These are phyloP conservation scores for Batrachochytrium dendrobatidis DNA, from an alignment of 371 early-diverging fungal species.

Conservation along the genomic window DNA sequence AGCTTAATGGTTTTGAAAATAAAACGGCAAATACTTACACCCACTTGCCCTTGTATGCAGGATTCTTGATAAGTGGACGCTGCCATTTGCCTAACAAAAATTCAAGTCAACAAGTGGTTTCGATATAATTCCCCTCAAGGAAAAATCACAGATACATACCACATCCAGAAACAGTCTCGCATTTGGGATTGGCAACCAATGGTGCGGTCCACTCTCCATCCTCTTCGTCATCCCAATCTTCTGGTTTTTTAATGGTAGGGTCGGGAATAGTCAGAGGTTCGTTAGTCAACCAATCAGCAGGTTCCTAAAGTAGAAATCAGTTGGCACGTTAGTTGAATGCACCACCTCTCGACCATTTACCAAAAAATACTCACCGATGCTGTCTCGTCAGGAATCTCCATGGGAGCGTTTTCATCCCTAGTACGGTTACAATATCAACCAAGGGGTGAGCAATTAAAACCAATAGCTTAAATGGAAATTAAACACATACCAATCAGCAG, in stretches of 20 bases:
- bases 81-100: constrained; percentile 62
- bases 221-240: constrained; percentile 59
- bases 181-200: constrained; percentile 64
- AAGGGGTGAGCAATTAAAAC: constrained; percentile 42
- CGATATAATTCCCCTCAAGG: neutral
- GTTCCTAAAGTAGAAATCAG: constrained; percentile 28
- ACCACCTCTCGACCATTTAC: no score
- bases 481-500: constrained; percentile 70
- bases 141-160: constrained; percentile 40
- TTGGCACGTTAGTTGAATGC: no score
- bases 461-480: neutral
- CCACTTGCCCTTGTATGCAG: constrained; percentile 71
- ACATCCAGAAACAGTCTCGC: constrained; percentile 76
- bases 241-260: constrained; percentile 81
- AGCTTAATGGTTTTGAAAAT: no score
- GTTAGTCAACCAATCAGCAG: constrained; percentile 59
- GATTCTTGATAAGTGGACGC: constrained; percentile 79
- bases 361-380: constrained; percentile 22
- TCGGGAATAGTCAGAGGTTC: constrained; percentile 61
- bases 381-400: constrained; percentile 41
- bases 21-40: constrained; percentile 9
- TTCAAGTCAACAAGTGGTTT: neutral
- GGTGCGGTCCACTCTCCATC: constrained; percentile 72
- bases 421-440: neutral
- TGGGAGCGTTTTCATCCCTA: constrained; percentile 52